Percentiles rank a stretch among this genome's conserved stretches.
phyloP scores from a whole-genome alignment of 139 green algal genomes.

The Yamagishiella unicocca region DNA sequence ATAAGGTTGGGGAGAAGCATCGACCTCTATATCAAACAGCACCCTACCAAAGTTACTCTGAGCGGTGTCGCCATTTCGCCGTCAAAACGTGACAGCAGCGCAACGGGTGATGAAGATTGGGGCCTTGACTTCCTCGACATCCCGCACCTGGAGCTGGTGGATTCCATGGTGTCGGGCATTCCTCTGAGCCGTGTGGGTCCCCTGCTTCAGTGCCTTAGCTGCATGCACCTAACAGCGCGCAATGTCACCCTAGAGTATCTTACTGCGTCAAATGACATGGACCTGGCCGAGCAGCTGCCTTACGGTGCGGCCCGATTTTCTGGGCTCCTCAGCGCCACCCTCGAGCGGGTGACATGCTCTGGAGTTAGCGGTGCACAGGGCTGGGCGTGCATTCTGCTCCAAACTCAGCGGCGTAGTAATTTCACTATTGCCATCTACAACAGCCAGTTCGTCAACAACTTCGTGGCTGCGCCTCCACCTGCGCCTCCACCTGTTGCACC shows the following conservation, averaged over 20 bases:
- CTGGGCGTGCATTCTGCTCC: slow-evolving; percentile 17
- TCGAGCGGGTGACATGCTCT: background rate
- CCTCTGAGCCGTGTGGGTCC: background rate
- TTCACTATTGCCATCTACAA: background rate
- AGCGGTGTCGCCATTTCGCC: too few relatives aligned
- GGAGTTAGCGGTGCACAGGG: background rate
- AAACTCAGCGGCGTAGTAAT: background rate
- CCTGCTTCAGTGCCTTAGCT: slow-evolving; percentile 16
- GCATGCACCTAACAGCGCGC: background rate
- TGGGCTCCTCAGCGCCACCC: background rate
- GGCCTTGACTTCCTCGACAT: background rate
- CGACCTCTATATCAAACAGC: too few relatives aligned
- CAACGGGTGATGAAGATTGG: too few relatives aligned
- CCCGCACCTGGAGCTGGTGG: background rate
- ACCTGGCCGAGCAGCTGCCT: background rate
- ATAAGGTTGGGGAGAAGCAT: too few relatives aligned
- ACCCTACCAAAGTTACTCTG: too few relatives aligned
- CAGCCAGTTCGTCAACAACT: background rate
- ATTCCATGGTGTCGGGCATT: background rate
- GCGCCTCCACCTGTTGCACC: too few relatives aligned
- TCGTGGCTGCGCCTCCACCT: background rate
- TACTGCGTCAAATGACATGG: background rate
- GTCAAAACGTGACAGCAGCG: too few relatives aligned
- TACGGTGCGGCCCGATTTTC: background rate
- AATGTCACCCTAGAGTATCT: background rate